A percentile compares a stretch with the other conserved stretches of the same genome.
Conservation (phyloP, 371 early-diverging fungal species). For the Mortierella sp. region DNA sequence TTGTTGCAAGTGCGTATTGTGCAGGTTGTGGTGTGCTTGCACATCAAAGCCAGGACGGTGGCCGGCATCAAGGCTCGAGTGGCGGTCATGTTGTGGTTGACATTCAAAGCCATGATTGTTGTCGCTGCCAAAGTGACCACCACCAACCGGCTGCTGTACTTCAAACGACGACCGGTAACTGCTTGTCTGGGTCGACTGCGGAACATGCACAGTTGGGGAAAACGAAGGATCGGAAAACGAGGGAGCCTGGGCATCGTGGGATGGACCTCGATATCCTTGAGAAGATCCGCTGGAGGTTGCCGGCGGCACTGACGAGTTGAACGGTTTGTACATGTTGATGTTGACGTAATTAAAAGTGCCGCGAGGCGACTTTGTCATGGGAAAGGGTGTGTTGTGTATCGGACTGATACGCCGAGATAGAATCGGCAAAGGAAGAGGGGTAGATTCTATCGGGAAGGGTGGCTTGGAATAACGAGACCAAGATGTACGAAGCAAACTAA, state of each 20-base stretch:
- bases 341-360: not conserved
- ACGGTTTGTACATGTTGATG: constrained; percentile 1
- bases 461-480: no score
- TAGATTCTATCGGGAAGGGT: not conserved
- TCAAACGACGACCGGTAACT: no score
- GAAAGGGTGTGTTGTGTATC: not conserved
- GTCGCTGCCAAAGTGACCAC: not conserved
- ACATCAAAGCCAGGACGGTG: not conserved
- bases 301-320: not conserved
- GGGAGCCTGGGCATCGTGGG: not conserved
- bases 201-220: not conserved
- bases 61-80: not conserved
- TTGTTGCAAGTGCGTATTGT: not conserved
- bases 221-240: not conserved
- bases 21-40: not conserved
- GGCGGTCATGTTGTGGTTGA: not conserved
- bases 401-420: not conserved
- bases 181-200: not conserved
- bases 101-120: not conserved
- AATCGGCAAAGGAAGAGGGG: not conserved
- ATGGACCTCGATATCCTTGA: not conserved
- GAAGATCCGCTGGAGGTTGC: not conserved
- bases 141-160: no score
- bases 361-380: constrained; percentile 1
- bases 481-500: no score